Evolutionary conservation across 345 rosid genomes (phyloP), one percentile per base, ranked within the genome.

Genomic region (Acer saccharum): DNA sequence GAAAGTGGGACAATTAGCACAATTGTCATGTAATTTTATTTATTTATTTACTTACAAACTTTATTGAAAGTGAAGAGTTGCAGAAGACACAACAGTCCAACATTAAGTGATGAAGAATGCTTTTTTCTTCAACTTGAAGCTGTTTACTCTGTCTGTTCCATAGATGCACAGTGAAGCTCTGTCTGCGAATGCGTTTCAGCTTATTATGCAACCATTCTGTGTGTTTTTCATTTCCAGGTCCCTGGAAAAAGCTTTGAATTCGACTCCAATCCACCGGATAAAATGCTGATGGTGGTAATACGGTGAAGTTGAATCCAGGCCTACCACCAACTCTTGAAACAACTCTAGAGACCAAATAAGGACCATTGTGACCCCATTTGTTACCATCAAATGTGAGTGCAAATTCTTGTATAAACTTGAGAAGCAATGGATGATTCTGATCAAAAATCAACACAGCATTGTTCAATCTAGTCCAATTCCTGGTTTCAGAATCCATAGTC

Each of bases 351-450:
- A 94, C 97, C 62, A 96, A 76, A 74, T 96, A 94, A 1, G 97
- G 99, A 71, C 99, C 99, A 67, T 96, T 96, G 68, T 96, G 97
- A 5, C 99, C 99, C 99, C 99, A 96, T 80, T 88, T 96, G 84
- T 86, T 92, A 17, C 98, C 98, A 81, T 96, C 84, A 65, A 96
- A 96, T 10, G 95, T 91, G 74, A 82, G 87, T 0, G 97, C 87
- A 79, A 92, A 96, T 80, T 96, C 97, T 77, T 92, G 78, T 21
- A 96, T 92, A 85, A 94, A 96, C 63, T 83, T 88, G 84, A 77
- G 79, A 60, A 96, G 83, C 52, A 96, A 77, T 7, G 97, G 94
- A 67, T 96, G 99, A 14, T 86, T 85, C 83, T 90, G 90, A 44
- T 94, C 98, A 68, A 94, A 94, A 43, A 89, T 78, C 82, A 96